Base-by-base conservation (phyloP, 257 asterid genomes). In the Ajuga chamaepitys region DNA sequence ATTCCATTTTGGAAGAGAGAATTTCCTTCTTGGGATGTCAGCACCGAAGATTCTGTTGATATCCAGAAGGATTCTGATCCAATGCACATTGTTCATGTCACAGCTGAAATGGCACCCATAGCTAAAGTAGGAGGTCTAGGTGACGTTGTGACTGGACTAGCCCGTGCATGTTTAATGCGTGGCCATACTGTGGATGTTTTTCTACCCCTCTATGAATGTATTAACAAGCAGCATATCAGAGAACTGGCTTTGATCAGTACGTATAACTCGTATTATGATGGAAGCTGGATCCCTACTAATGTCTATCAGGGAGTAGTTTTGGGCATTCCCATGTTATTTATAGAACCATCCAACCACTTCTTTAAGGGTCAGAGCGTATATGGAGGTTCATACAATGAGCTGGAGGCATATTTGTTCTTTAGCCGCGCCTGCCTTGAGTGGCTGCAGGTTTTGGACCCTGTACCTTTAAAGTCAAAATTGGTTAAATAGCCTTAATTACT, bases 41-140 rank as follows among this genome's bases (percentile, higher is more conserved):
- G 58, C 66, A 78, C 75, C 3, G 76, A 54, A 13, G 69, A 14
- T 32, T 78, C 81, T 58, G 52, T 40, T 59, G 71, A 56, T 62
- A 74, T 78, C 45, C 79, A 70, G 56, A 77, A 81, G 76, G 97
- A 90, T 70, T 76, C 95, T 30, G 84, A 87, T 68, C 79, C 54
- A 17, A 73, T 87, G 77, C 88, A 85, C 78, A 73, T 90, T 62
- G 76, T 82, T 74, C 97, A 87, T n/a, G 80, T 80, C 37, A 81
- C 96, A 4, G 96, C 93, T 62, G 97, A 90, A 81, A 79, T 90
- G 95, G 93, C 92, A 59, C 97, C 97, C 47, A 75, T 87, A 66
- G 95, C 96, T 45, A 90, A 87, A 75, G 95, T 90, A 0, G 98
- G 98, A 42, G 98, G 98, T 54, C 88, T 91, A 5, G 98, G 95